Evolutionary conservation across 2,329 filamentous ascomycete species (phyloP), one percentile per base, ranked within the genome.

Genomic region (Ilyonectria destructans): DNA sequence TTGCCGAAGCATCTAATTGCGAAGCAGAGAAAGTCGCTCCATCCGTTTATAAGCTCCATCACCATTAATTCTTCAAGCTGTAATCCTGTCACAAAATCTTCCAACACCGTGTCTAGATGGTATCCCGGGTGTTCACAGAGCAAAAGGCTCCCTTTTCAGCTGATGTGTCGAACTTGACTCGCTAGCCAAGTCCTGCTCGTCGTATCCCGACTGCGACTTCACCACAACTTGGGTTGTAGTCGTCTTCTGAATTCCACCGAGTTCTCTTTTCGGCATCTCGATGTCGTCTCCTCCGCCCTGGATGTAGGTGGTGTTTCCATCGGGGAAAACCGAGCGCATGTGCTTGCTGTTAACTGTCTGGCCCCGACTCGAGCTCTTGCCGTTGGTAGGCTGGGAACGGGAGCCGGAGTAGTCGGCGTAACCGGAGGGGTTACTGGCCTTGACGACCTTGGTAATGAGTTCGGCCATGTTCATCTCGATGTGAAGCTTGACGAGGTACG

Each of bases 401-500:
- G 68, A 73, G 2, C 68, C 69, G 3, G 74, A 75, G 52, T 75
- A 76, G 35, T 77, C 70, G 37, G 65, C 63, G 31, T 74, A 71
- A 2, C 74, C 73, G 6, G 59, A 40, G 7, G 62, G 65, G 46
- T 77, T 76, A 46, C 70, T 74, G 29, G 74, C 74, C 23, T 71
- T 75, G 19, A 77, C 72, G 0, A 84, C 77, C 40, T 81, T 82
- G 37, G 75, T 82, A 72, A 87, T 87, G 48, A 87, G 82, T 46
- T 85, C 84, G 58, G 86, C 85, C 85, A 87, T 87, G 48, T 82
- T 83, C 81, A 87, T 83, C 71, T 87, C 85, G 70, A 87, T 87
- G 68, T 87, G 84, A 17, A 87, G 81, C 62, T 87, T 87, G 65
- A 87, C 84, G 19, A 86, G 80, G 72, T 87, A 87, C 3, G 84